Conservation (phyloP, 2,329 filamentous ascomycete species). For the Didymella pomorum region DNA sequence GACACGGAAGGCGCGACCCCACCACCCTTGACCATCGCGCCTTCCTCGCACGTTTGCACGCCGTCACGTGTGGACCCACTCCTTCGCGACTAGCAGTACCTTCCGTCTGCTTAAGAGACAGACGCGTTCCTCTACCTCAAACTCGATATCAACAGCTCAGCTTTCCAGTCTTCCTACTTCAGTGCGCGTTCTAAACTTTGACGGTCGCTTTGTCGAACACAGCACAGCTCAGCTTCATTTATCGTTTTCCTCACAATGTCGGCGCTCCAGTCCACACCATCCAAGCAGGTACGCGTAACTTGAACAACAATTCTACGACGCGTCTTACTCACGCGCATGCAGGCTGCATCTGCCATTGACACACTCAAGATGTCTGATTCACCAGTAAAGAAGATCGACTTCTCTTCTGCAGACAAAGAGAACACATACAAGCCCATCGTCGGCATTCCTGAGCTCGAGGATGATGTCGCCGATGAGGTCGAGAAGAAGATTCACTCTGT, state of each 20-base stretch:
- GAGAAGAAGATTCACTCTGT: slow-evolving; percentile 61
- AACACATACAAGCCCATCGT: slow-evolving; percentile 71
- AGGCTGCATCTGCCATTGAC: slow-evolving; percentile 89
- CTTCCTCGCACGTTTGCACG: slow-evolving; percentile 13
- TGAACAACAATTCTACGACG: slow-evolving; percentile 39
- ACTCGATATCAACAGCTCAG: slow-evolving; percentile 37
- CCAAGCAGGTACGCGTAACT: slow-evolving; percentile 69
- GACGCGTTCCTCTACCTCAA: slow-evolving; percentile 28
- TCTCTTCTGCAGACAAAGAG: slow-evolving; percentile 78
- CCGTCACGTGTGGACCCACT: slow-evolving; percentile 34
- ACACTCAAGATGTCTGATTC: slow-evolving; percentile 88
- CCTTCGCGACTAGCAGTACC: neutral
- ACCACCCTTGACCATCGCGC: slow-evolving; percentile 3
- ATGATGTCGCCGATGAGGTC: slow-evolving; percentile 40
- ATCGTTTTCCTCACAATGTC: slow-evolving; percentile 67
- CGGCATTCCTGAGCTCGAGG: slow-evolving; percentile 58
- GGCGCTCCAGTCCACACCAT: slow-evolving; percentile 73
- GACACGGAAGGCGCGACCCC: slow-evolving; percentile 24
- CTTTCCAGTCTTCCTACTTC: slow-evolving; percentile 27
- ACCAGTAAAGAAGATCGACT: slow-evolving; percentile 88
- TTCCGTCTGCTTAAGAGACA: slow-evolving; percentile 35
- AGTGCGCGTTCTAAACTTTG: slow-evolving; percentile 29
- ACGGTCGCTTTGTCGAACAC: slow-evolving; percentile 24
- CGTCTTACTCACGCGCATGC: slow-evolving; percentile 50
- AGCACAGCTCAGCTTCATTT: slow-evolving; percentile 18